Conservation (phyloP, 345 rosid species). For the Fremontodendron californicum region DNA sequence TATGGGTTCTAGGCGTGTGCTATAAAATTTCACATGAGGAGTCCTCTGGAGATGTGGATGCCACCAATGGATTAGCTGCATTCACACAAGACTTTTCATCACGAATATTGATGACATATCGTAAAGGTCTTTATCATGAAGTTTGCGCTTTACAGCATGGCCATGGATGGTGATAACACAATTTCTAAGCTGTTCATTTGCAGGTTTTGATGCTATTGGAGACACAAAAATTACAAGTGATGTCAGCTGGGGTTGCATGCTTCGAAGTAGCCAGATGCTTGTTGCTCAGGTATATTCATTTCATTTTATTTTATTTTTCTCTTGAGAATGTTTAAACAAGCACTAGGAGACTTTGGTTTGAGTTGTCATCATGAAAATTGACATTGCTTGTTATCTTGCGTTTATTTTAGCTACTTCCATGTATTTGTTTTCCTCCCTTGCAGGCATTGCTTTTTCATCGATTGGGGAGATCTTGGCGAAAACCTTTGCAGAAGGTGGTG, state of each 20-base stretch:
- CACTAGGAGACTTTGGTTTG: not conserved
- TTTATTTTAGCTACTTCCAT: constrained; percentile 2
- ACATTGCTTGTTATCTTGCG: not conserved
- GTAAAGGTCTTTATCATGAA: constrained; percentile 59
- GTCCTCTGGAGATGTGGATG: constrained; percentile 32
- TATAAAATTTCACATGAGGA: constrained; percentile 60
- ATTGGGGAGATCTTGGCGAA: constrained; percentile 94
- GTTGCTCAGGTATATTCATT: constrained; percentile 63
- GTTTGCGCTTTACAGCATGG: not conserved
- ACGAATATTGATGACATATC: constrained; percentile 69
- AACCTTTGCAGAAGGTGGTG: constrained; percentile 45
- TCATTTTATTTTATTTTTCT: not conserved
- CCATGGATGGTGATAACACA: not conserved
- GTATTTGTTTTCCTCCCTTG: constrained; percentile 14
- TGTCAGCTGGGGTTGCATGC: constrained; percentile 96
- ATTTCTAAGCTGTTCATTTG: constrained; percentile 18
- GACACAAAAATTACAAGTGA: constrained; percentile 68
- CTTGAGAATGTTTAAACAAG: constrained; percentile 1
- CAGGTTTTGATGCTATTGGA: constrained; percentile 78
- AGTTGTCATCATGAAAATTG: not conserved
- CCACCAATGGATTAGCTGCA: constrained; percentile 43
- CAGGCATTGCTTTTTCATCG: constrained; percentile 82
- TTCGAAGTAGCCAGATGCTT: constrained; percentile 98
- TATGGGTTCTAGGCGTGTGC: constrained; percentile 82
- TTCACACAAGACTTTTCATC: constrained; percentile 74